Percentiles rank a stretch among this genome's conserved stretches.
Evolutionary conservation across 2,329 filamentous ascomycete genomes (phyloP).

Genomic region (Xylariaceae sp.): DNA sequence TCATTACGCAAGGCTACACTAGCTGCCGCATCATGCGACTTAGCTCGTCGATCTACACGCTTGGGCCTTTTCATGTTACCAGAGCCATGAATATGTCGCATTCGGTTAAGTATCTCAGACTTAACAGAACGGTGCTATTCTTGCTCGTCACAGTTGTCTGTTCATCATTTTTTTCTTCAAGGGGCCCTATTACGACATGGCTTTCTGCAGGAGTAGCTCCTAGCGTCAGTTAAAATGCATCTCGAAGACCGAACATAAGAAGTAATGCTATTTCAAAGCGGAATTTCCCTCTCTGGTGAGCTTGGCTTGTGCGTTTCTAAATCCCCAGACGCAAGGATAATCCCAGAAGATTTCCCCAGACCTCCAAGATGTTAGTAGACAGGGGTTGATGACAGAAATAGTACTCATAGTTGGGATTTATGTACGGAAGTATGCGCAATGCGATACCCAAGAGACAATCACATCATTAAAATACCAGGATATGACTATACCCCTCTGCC

Average conservation of each 20-base stretch:
- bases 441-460: conserved; percentile 4
- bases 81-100: no score
- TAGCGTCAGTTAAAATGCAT: not conserved
- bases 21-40: no score
- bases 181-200: no score
- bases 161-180: no score
- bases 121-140: no score
- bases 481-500: conserved; percentile 11
- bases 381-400: conserved; percentile 17
- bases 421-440: conserved; percentile 8
- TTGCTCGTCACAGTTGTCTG: no score
- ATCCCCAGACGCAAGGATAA: conserved; percentile 16
- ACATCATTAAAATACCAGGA: not conserved
- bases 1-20: no score
- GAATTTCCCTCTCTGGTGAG: not conserved
- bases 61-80: no score
- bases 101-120: not conserved
- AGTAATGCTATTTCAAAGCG: conserved; percentile 6
- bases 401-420: conserved; percentile 13
- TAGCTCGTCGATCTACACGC: no score
- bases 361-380: conserved; percentile 9
- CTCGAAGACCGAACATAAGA: not conserved
- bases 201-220: no score
- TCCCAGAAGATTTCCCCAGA: conserved; percentile 29
- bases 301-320: conserved; percentile 12